These are phyloP conservation scores for Turnera subulata DNA, from an alignment of 345 rosid species.

Conservation along the genomic window DNA sequence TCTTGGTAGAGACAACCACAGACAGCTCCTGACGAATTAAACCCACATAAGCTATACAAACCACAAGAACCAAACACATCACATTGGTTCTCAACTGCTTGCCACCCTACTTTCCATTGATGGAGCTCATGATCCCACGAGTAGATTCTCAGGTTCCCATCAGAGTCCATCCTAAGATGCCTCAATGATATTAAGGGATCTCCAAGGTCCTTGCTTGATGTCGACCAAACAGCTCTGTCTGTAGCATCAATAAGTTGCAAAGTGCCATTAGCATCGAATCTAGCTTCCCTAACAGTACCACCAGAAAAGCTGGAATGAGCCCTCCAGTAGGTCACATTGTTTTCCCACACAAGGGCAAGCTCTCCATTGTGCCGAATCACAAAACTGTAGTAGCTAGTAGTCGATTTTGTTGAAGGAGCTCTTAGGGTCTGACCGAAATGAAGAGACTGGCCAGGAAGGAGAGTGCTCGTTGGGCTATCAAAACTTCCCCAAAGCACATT, in stretches of 20 bases:
- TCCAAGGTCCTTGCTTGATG: constrained; percentile 26
- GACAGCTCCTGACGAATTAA: constrained; percentile 25
- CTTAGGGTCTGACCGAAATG: constrained; percentile 32
- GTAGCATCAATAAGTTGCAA: constrained; percentile 21
- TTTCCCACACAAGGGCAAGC: constrained; percentile 41
- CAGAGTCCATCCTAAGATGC: constrained; percentile 36
- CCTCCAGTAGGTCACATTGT: constrained; percentile 39
- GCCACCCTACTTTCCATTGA: constrained; percentile 36
- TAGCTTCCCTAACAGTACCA: constrained; percentile 21
- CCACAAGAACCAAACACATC: constrained; percentile 38
- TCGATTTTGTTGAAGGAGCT: constrained; percentile 31
- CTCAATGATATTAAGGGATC: constrained; percentile 24
- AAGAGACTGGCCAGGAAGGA: constrained; percentile 39
- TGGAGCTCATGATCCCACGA: constrained; percentile 22
- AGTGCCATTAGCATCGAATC: constrained; percentile 28
- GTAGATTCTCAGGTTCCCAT: constrained; percentile 39
- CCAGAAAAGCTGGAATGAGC: constrained; percentile 23
- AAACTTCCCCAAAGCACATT: constrained; percentile 36
- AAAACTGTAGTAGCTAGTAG: constrained; percentile 33
- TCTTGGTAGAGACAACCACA: constrained; percentile 27
- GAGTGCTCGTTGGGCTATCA: constrained; percentile 31
- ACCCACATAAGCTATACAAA: constrained; percentile 33
- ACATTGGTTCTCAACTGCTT: constrained; percentile 41
- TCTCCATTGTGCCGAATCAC: constrained; percentile 28
- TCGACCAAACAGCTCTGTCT: constrained; percentile 9